Evolutionary conservation across 1,284 basidiomycete species (phyloP), one percentile per base, ranked within the genome.

Genomic region (Microbotryomycetes sp.): DNA sequence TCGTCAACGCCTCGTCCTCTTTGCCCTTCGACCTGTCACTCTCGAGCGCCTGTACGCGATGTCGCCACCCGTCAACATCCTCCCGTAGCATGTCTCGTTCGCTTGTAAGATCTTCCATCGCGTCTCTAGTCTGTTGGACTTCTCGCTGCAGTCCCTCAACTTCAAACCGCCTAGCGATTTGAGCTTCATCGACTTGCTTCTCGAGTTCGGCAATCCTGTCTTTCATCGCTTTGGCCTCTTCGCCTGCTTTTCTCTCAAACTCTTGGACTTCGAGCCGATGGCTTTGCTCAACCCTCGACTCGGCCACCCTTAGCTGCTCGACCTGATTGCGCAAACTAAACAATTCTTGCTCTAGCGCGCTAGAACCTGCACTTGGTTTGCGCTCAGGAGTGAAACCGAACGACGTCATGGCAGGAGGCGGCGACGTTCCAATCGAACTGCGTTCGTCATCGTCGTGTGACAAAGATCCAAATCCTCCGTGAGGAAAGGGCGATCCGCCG

Each of bases 51-150:
- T 47, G 53, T 53, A 69, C 69, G 11, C 71, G 45, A 11, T 45
- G 35, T 23, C 71, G 41, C 70, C 71, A 73, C 5, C 70, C 71
- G 28, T 73, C 67, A 45, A 70, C 66, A 35, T 73, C 70, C 52
- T 73, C 72, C 15, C 60, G 50, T 4, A 72, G 41, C 29, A 59
- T 54, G 52, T 73, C 72, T 15, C 71, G 63, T 62, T 72, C 71
- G 54, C 62, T 62, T 21, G 64, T 66, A 9, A 71, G 45, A 51
- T 70, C 68, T 18, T 28, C 48, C 27, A 70, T 55, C 23, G 60
- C 59, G 29, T 70, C 71, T 51, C 61, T 63, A 24, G 61, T 52
- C 60, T 68, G 62, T 45, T 56, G 55, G 5, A 61, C 52, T 56
- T 68, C 69, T 23, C 62, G 54, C 49, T 63, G 27, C 16, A 72